Evolutionary conservation across 2,329 filamentous ascomycete species (phyloP).

Genomic region (Xylariaceae sp.): DNA sequence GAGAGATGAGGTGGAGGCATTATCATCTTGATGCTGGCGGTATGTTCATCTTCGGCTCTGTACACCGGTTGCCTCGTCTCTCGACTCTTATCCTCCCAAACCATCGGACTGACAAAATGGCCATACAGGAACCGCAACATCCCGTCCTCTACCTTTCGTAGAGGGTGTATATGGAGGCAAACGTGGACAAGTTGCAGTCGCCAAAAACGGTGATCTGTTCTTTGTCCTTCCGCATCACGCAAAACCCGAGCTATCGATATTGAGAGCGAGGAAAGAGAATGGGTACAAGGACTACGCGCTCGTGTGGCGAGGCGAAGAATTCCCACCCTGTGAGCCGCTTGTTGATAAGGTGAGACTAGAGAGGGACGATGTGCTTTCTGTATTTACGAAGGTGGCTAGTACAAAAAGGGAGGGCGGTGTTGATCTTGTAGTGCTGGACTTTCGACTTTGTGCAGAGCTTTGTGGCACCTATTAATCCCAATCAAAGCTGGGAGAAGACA

Average conservation of each 20-base stretch:
- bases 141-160: slow-evolving; percentile 29
- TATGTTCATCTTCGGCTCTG: slow-evolving; percentile 13
- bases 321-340: slow-evolving; percentile 37
- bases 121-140: slow-evolving; percentile 31
- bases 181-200: slow-evolving; percentile 35
- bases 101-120: neutral
- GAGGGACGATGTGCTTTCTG: slow-evolving; percentile 33
- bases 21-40: slow-evolving; percentile 35
- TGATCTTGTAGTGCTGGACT: slow-evolving; percentile 36
- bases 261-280: slow-evolving; percentile 27
- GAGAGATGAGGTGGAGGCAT: slow-evolving; percentile 36
- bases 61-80: neutral
- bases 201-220: slow-evolving; percentile 33
- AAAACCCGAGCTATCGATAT: slow-evolving; percentile 27
- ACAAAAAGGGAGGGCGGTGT: slow-evolving; percentile 9
- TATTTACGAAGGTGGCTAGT: slow-evolving; percentile 28
- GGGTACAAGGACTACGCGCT: slow-evolving; percentile 32
- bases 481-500: neutral
- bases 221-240: slow-evolving; percentile 35
- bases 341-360: slow-evolving; percentile 36
- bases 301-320: slow-evolving; percentile 34
- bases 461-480: neutral
- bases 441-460: slow-evolving; percentile 22
- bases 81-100: neutral
- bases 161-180: slow-evolving; percentile 29